Evolutionary conservation across 768 basidiomycete species (phyloP).

Genomic region (Phanerochaete carnosa): DNA sequence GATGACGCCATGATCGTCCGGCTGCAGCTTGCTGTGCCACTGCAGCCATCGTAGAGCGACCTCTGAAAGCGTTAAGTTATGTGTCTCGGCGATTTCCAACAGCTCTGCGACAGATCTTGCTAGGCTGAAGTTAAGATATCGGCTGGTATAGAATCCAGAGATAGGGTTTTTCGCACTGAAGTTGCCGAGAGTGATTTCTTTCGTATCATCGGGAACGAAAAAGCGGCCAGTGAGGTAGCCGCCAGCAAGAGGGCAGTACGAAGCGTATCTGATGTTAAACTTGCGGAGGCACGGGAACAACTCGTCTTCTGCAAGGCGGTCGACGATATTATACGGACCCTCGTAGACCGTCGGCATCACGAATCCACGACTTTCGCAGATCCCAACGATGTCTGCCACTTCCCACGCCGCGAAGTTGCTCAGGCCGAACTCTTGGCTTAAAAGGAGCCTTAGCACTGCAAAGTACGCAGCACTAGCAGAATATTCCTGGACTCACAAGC

Average conservation of each 20-base stretch:
- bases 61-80: neutral
- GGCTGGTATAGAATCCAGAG: constrained; percentile 14
- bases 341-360: constrained; percentile 55
- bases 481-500: constrained; percentile 38
- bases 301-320: constrained; percentile 44
- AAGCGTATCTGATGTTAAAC: constrained; percentile 52
- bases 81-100: neutral
- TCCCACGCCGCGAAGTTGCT: constrained; percentile 62
- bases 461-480: neutral
- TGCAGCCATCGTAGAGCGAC: neutral
- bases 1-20: neutral
- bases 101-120: constrained; percentile 18
- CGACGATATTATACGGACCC: constrained; percentile 49
- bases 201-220: constrained; percentile 30
- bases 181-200: constrained; percentile 20
- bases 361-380: constrained; percentile 52
- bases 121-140: neutral
- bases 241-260: constrained; percentile 56
- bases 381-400: constrained; percentile 57
- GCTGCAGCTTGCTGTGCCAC: constrained; percentile 20
- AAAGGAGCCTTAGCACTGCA: neutral
- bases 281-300: constrained; percentile 57
- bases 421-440: constrained; percentile 54
- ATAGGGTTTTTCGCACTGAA: constrained; percentile 42
- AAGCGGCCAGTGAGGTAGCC: constrained; percentile 60